Conservation (phyloP, 2,329 filamentous ascomycete species). For the Aspergillus clavatus region DNA sequence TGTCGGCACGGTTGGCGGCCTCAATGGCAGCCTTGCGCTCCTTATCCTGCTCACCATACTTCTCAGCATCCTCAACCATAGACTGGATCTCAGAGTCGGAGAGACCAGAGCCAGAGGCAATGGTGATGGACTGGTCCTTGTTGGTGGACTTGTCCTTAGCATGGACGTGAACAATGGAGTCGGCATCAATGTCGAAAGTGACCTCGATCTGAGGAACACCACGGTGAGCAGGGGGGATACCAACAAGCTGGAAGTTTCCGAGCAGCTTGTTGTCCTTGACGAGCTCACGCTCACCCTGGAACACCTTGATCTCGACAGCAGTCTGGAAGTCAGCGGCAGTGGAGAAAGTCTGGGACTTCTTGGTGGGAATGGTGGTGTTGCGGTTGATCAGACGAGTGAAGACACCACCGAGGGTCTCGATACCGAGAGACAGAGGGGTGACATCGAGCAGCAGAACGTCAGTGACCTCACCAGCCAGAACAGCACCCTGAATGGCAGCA, state of each 20-base stretch:
- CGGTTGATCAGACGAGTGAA: constrained; percentile 98
- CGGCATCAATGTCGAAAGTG: constrained; percentile 97
- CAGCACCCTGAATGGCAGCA: constrained; percentile 94
- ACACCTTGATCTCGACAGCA: constrained; percentile 99
- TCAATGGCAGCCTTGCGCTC: constrained; percentile 94
- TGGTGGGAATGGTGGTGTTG: constrained; percentile 98
- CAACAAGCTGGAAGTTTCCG: constrained; percentile 98
- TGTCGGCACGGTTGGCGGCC: constrained; percentile 94
- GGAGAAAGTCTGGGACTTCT: constrained; percentile 98
- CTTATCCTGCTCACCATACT: constrained; percentile 91
- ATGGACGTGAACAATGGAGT: constrained; percentile 95
- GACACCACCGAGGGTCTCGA: constrained; percentile 95
- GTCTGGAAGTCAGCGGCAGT: constrained; percentile 98
- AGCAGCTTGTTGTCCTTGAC: constrained; percentile 98
- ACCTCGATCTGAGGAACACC: constrained; percentile 96
- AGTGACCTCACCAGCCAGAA: constrained; percentile 93
- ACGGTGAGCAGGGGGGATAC: constrained; percentile 91
- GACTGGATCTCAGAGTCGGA: constrained; percentile 90
- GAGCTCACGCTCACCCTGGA: constrained; percentile 98
- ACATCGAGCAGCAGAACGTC: constrained; percentile 94
- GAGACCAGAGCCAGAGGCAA: constrained; percentile 94
- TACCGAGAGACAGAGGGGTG: constrained; percentile 92
- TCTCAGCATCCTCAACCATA: constrained; percentile 98
- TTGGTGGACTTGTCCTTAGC: constrained; percentile 99
- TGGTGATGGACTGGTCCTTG: constrained; percentile 99